Evolutionary conservation across 2,329 filamentous ascomycete genomes (phyloP), one percentile per base, ranked within the genome.

Genomic region (Ceratocystis alfenasii): DNA sequence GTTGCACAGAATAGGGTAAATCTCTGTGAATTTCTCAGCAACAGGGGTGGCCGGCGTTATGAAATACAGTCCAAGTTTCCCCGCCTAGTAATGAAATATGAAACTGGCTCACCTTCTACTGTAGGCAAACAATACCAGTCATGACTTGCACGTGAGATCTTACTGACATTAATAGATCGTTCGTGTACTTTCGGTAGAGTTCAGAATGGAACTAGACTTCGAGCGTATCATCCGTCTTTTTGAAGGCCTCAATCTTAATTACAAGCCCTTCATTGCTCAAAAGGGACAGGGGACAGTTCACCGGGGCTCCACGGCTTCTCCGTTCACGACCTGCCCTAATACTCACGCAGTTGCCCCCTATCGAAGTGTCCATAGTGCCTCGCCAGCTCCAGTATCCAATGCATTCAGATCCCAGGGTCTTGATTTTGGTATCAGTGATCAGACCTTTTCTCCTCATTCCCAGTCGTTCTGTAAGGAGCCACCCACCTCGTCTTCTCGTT

Each of bases 1-100:
- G 28, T 30, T 25, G 1, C 64, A 5, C 4, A 68, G 66, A 61
- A 65, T 22, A 60, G 48, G 15, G 59, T 68, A 22, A 64, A 68
- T 45, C 44, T 68, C 20, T 68, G 66, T 28, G 55, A 48, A 2
- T 61, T 68, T 28, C 48, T 44, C 15, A 50, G 15, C 8, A 53
- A 48, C 30, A 57, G 45, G 6, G 63, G 57, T 30, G 44, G 41
- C 6, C 64, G 66, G 33, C 64, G 67, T 3, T 68, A 68, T 59
- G 64, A 68, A 10, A 57, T 68, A 5, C 67, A 68, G 22, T 64
- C 61, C 57, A 57, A 59, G 22, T 64, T 62, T 53, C 67, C 67
- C 5, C 59, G 62, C 20, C 61, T 68, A 28, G 48, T 68, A 1
- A 64, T 68, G 44, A 68, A 68, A 59, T 68, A 64, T 25, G 65